A percentile compares a stretch with the other conserved stretches of the same genome.
Conservation (phyloP, 768 basidiomycete genomes). For the Tricholoma sp. region DNA sequence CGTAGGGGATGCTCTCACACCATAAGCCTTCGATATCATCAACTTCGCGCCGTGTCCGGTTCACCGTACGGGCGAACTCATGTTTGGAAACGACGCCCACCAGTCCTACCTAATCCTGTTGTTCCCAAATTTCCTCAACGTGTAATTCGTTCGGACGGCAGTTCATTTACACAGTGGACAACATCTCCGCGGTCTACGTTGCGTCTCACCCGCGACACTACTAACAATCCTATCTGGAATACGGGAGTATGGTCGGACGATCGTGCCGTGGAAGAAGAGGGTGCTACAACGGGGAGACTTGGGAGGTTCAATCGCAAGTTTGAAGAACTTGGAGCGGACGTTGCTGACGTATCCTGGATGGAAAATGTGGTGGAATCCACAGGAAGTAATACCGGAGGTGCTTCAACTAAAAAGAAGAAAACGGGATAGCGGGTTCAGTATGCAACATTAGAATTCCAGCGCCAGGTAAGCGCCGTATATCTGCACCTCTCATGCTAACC, state of each 20-base stretch:
- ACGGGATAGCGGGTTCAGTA: background rate
- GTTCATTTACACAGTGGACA: constrained; percentile 82
- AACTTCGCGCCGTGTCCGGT: constrained; percentile 46
- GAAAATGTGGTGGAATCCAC: constrained; percentile 15
- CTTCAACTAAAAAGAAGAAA: constrained; percentile 10
- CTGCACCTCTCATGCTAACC: background rate
- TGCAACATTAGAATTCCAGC: too few relatives aligned
- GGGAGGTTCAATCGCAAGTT: constrained; percentile 78
- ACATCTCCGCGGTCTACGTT: constrained; percentile 79
- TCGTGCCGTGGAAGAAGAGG: constrained; percentile 59
- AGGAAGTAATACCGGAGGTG: constrained; percentile 7
- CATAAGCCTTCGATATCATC: background rate
- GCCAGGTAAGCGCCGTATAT: background rate
- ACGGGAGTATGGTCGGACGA: constrained; percentile 51
- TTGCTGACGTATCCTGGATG: constrained; percentile 32
- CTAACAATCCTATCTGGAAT: constrained; percentile 87
- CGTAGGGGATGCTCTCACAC: background rate
- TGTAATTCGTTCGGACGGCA: constrained; percentile 84
- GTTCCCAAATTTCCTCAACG: constrained; percentile 84
- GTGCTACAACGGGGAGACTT: constrained; percentile 66
- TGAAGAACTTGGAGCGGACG: constrained; percentile 38
- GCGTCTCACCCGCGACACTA: constrained; percentile 79
- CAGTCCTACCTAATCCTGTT: constrained; percentile 72
- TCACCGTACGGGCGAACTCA: constrained; percentile 85
- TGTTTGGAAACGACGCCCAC: constrained; percentile 66